Base-by-base conservation (phyloP, 2,329 filamentous ascomycete genomes). In the Beauveria australis region DNA sequence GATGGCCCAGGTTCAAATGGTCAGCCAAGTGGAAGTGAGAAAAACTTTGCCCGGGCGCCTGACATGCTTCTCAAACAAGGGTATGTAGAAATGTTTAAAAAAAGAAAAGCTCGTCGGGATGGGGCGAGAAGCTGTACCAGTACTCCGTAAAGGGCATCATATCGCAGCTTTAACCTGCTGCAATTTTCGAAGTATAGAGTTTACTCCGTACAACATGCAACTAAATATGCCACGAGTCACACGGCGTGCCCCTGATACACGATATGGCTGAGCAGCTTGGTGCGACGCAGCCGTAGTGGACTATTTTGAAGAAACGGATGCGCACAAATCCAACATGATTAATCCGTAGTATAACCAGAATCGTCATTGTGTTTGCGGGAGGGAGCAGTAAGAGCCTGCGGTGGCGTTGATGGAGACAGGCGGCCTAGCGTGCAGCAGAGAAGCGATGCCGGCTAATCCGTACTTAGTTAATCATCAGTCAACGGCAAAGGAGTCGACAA, bases 41-140 rank as follows among this genome's bases (percentile, higher is more conserved):
- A 54, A 62, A 59, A 53, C 33, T 47, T n/a, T 53, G 54, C 30
- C 44, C 14, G 18, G 44, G 54, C 54, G 54, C 44, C 28, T 41
- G 54, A 49, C 44, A 9, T 41, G 16, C 40, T 44, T 28, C 24
- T 47, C 9, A 37, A 30, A 47, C 54, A 57, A 57, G 22, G 44
- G 54, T 41, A 33, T 47, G n/a, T 8, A 22, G 19, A 44, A 54
- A 22, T 10, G 19, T 28, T 12, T 5, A 47, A 24, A 26, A n/a
- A 47, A 6, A 47, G 8, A 46, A 30, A 46, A 22, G 40, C 19
- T 18, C 14, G 22, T 19, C 24, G 4, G 26, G 22, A 33, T 28
- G 22, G 9, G 51, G n/a, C 33, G n/a, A 28, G 47, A 12, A 49
- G 6, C n/a, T 37, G 33, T 37, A 28, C 26, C 7, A 28, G 6